These are phyloP conservation scores for Gossypium herbaceum DNA, from an alignment of 345 rosid genomes.

Conservation along the genomic window DNA sequence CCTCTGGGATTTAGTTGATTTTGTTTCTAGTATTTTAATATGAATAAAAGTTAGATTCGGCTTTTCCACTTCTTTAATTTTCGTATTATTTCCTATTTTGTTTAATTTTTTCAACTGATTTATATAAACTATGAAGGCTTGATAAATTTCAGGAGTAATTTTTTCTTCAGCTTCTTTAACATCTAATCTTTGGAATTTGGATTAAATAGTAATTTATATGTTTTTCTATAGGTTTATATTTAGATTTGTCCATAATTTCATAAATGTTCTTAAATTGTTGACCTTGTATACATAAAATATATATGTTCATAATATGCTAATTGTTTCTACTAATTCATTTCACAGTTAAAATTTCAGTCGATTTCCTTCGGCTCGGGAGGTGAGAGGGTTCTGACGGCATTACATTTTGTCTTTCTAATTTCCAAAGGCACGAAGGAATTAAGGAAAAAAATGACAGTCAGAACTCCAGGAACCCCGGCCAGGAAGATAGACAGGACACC, in stretches of 20 bases:
- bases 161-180: neutral
- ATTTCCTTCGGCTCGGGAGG: neutral
- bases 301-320: neutral
- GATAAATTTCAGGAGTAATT: neutral
- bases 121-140: neutral
- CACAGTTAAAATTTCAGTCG: neutral
- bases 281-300: neutral
- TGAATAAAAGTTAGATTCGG: neutral
- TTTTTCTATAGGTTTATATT: neutral
- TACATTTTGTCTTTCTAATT: neutral
- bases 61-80: neutral
- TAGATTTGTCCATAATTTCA: neutral
- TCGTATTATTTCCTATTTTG: neutral
- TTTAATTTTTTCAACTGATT: neutral
- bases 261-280: too few relatives aligned
- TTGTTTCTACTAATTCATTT: neutral
- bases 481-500: conserved; percentile 70
- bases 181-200: neutral
- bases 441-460: conserved; percentile 34
- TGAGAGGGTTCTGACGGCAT: neutral
- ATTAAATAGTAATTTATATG: neutral
- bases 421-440: conserved; percentile 1
- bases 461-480: conserved; percentile 85
- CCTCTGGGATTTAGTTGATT: neutral
- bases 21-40: neutral